These are phyloP conservation scores for Austroboletus rostrupii DNA, from an alignment of 1,284 basidiomycete genomes.

Conservation along the genomic window DNA sequence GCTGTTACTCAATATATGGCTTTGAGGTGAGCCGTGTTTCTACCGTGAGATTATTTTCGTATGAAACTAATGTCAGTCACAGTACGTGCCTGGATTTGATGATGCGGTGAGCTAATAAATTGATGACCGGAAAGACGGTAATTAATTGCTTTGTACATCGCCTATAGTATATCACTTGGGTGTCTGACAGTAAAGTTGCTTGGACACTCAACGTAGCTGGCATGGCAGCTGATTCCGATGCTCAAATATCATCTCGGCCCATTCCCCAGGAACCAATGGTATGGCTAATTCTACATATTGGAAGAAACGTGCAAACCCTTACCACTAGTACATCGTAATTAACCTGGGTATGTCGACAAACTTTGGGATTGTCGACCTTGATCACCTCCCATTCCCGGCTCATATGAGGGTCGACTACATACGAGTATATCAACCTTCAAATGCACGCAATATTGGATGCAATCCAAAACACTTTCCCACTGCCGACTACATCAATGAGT, in stretches of 20 bases:
- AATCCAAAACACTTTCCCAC: constrained; percentile 70
- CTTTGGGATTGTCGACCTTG: constrained; percentile 54
- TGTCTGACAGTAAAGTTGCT: constrained; percentile 49
- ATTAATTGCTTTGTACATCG: constrained; percentile 4
- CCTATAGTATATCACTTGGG: constrained; percentile 66
- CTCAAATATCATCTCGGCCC: constrained; percentile 57
- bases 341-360: constrained; percentile 57
- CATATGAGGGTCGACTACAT: constrained; percentile 69
- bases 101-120: constrained; percentile 36
- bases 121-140: neutral
- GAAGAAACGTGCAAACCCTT: neutral
- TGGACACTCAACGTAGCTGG: constrained; percentile 69
- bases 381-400: constrained; percentile 55
- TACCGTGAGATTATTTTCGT: neutral
- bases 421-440: constrained; percentile 59
- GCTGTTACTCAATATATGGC: constrained; percentile 49
- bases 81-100: constrained; percentile 61
- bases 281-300: constrained; percentile 15
- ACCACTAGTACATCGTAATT: constrained; percentile 41
- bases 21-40: constrained; percentile 47
- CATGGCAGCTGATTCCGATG: constrained; percentile 53
- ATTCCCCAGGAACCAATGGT: constrained; percentile 75
- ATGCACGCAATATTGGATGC: constrained; percentile 64
- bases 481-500: constrained; percentile 54
- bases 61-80: neutral